Conservation (phyloP, 129 eudicot species). For the Flaveria robusta region DNA sequence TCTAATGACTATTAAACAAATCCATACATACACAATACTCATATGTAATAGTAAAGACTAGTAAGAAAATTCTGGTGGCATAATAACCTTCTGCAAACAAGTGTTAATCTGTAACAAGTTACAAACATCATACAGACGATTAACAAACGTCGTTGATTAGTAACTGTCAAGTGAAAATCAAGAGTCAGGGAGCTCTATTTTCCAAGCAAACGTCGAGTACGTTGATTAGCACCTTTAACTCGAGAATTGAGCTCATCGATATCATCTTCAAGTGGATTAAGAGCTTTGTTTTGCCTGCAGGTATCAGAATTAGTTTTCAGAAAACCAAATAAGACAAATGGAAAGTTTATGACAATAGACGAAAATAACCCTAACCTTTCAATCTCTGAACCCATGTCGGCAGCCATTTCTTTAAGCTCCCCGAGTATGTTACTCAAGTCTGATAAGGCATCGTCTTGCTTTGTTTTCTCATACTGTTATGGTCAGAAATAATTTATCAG, state of each 20-base stretch:
- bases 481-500: constrained; percentile 4
- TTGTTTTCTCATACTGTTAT: constrained; percentile 68
- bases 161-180: constrained; percentile 4
- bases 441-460: constrained; percentile 84
- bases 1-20: neutral
- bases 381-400: constrained; percentile 96
- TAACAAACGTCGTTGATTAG: neutral
- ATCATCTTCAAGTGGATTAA: constrained; percentile 65
- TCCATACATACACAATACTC: neutral
- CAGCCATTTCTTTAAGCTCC: constrained; percentile 88
- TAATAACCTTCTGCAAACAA: constrained; percentile 20
- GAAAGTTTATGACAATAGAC: neutral
- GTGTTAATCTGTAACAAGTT: constrained; percentile 11
- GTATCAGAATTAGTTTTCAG: neutral
- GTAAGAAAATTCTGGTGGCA: constrained; percentile 12
- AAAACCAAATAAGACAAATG: constrained; percentile 6
- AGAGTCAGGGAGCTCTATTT: constrained; percentile 38
- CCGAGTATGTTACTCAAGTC: constrained; percentile 80
- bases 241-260: constrained; percentile 64
- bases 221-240: constrained; percentile 71
- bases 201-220: constrained; percentile 70
- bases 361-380: constrained; percentile 51
- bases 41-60: neutral
- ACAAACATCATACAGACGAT: constrained; percentile 12
- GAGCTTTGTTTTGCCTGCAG: constrained; percentile 75